Base-by-base conservation (phyloP, 805 yeast genomes). In the Nakazawaea siamensis region DNA sequence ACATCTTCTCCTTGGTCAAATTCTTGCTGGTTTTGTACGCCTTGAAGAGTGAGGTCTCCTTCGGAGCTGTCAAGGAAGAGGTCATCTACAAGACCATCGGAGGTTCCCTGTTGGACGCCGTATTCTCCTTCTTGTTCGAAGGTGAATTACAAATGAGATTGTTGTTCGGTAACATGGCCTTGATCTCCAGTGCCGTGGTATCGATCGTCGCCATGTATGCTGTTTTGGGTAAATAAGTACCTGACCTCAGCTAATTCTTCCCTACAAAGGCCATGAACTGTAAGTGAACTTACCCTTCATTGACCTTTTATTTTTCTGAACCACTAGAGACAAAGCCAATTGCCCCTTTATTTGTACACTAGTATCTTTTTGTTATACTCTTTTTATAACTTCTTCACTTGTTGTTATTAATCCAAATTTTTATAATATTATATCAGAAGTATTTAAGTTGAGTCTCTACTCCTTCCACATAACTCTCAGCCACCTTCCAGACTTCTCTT, bases 161-260 rank as follows among this genome's bases (percentile, higher is more conserved):
- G 43, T 40, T 48, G 26, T 69, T 71, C 48, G 76, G 76, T 37
- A 55, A 53, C 44, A 63, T 68, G 57, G 66, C 73, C 29, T 46
- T 70, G 23, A 54, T 69, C 30, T 48, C 68, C 37, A 72, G 71
- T 15, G 43, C 63, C 25, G 66, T 73, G 44, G 63, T 66, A 42
- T 55, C 70, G 21, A 50, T 61, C 21, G 50, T 70, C 49, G 70
- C 74, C 5, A 59, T 71, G 37, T 73, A 73, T 52, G 70, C 77
- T 15, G 31, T 31, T 18, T 17, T 18, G 23, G 33, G 27, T 20
- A 25, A 33, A 31, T 29, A 14, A 23, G 13, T 13, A n/a, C n/a
- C n/a, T n/a, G n/a, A n/a, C n/a, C n/a, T n/a, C n/a, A n/a, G n/a
- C n/a, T n/a, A n/a, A n/a, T n/a, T n/a, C n/a, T n/a, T n/a, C n/a